Evolutionary conservation across 495 filamentous ascomycete genomes (phyloP).

Genomic region (Staphylotrichum tortipilum): DNA sequence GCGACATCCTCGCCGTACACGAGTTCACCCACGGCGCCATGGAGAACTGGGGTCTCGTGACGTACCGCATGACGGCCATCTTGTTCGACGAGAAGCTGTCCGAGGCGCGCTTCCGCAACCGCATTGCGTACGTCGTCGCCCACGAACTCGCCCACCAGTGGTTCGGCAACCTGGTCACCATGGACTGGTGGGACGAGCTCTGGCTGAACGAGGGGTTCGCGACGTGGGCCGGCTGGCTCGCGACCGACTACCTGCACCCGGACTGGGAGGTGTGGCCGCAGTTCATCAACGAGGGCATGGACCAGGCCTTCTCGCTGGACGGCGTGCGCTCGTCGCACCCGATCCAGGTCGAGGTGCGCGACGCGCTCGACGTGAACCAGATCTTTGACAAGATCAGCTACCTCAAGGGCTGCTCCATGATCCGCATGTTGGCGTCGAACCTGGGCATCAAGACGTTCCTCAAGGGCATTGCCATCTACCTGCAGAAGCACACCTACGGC

Average conservation of each 20-base stretch:
- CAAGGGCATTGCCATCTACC: constrained; percentile 76
- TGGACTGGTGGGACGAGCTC: constrained; percentile 88
- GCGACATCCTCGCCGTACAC: constrained; percentile 90
- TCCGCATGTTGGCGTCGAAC: constrained; percentile 86
- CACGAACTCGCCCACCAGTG: constrained; percentile 97
- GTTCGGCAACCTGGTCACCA: constrained; percentile 94
- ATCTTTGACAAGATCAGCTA: constrained; percentile 96
- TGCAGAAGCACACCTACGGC: constrained; percentile 80
- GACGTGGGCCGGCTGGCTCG: constrained; percentile 96
- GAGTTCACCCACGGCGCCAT: constrained; percentile 65
- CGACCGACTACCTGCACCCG: constrained; percentile 82
- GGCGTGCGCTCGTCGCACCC: constrained; percentile 84
- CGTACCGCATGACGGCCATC: constrained; percentile 88
- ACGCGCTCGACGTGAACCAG: constrained; percentile 88
- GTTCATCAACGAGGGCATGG: constrained; percentile 87
- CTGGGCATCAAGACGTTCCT: constrained; percentile 81
- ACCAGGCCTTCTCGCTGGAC: constrained; percentile 84
- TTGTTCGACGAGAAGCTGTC: constrained; percentile 88
- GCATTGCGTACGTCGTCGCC: constrained; percentile 89
- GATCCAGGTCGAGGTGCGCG: constrained; percentile 84
- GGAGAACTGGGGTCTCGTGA: constrained; percentile 93
- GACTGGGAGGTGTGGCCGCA: constrained; percentile 94
- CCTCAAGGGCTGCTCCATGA: constrained; percentile 87
- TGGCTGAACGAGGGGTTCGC: constrained; percentile 98
- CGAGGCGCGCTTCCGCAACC: constrained; percentile 76